phyloP scores from a whole-genome alignment of 352 stramenopile species.

The Phytophthora pini region DNA sequence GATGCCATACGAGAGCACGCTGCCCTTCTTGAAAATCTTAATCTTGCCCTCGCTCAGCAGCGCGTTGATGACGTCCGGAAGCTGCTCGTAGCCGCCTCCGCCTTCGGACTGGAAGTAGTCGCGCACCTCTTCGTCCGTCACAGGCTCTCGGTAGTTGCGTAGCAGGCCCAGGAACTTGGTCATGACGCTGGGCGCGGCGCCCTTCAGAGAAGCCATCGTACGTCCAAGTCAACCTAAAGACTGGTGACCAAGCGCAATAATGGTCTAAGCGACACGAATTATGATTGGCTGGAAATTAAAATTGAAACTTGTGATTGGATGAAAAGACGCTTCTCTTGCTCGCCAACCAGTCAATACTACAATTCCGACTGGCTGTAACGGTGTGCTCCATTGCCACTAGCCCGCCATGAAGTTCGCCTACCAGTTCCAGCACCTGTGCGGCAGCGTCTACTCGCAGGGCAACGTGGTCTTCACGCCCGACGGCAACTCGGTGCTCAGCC shows the following conservation, averaged over 20 bases:
- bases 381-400: slow-evolving; percentile 5
- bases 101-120: slow-evolving; percentile 75
- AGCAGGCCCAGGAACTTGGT: slow-evolving; percentile 80
- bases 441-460: slow-evolving; percentile 93
- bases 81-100: slow-evolving; percentile 79
- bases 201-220: slow-evolving; percentile 37
- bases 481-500: slow-evolving; percentile 92
- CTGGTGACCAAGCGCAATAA: slow-evolving; percentile 23
- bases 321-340: slow-evolving; percentile 34
- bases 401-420: slow-evolving; percentile 89
- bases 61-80: slow-evolving; percentile 84
- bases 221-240: slow-evolving; percentile 17
- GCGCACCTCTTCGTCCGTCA: slow-evolving; percentile 83
- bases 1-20: slow-evolving; percentile 83
- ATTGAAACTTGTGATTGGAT: slow-evolving; percentile 28
- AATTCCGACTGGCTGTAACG: slow-evolving; percentile 8
- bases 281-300: slow-evolving; percentile 41
- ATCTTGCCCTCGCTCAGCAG: slow-evolving; percentile 89
- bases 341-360: slow-evolving; percentile 49
- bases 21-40: slow-evolving; percentile 91
- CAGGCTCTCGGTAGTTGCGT: slow-evolving; percentile 79
- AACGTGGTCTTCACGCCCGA: slow-evolving; percentile 95
- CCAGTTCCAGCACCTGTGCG: slow-evolving; percentile 94
- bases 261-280: slow-evolving; percentile 9
- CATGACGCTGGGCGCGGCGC: slow-evolving; percentile 48